Percentiles rank a stretch among this genome's conserved stretches.
Conservation (phyloP, 2,329 filamentous ascomycete species). For the Thielaviopsis punctulata region DNA sequence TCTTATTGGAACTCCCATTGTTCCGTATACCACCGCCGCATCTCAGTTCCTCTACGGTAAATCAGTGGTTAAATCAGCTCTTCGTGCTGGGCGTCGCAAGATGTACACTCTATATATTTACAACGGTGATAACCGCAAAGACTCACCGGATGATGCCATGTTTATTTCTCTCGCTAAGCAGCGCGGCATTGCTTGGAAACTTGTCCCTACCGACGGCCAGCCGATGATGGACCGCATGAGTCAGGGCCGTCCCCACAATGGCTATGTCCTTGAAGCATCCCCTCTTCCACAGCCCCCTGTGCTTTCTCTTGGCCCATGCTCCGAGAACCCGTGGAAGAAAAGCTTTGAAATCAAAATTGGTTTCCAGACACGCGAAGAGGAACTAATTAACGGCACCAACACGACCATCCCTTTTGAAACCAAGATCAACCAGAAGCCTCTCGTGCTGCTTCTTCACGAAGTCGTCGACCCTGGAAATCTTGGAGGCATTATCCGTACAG, state of each 20-base stretch:
- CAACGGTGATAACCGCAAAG: constrained; percentile 36
- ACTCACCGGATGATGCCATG: constrained; percentile 26
- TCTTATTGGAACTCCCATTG: constrained; percentile 8
- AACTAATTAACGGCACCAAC: constrained; percentile 45
- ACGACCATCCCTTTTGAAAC: constrained; percentile 2
- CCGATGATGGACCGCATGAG: constrained; percentile 71
- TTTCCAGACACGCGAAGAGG: constrained; percentile 59
- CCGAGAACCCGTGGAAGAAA: constrained; percentile 24
- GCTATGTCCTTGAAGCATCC: constrained; percentile 72
- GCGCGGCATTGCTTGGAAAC: constrained; percentile 35
- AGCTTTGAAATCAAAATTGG: constrained; percentile 44
- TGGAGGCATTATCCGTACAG: constrained; percentile 74
- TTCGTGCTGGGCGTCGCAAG: constrained; percentile 48
- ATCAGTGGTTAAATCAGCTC: constrained; percentile 62
- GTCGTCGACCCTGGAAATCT: constrained; percentile 80
- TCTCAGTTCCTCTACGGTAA: constrained; percentile 85
- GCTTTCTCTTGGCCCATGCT: constrained; percentile 34
- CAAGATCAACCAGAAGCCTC: constrained; percentile 33
- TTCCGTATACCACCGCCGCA: constrained; percentile 56
- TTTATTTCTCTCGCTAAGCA: constrained; percentile 30
- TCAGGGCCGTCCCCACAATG: constrained; percentile 71
- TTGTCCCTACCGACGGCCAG: constrained; percentile 43
- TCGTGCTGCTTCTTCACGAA: constrained; percentile 58
- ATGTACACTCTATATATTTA: constrained; percentile 76
- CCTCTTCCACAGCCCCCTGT: constrained; percentile 60